Conservation (phyloP, 106 monocot species). For the Platanthera guangdongensis region DNA sequence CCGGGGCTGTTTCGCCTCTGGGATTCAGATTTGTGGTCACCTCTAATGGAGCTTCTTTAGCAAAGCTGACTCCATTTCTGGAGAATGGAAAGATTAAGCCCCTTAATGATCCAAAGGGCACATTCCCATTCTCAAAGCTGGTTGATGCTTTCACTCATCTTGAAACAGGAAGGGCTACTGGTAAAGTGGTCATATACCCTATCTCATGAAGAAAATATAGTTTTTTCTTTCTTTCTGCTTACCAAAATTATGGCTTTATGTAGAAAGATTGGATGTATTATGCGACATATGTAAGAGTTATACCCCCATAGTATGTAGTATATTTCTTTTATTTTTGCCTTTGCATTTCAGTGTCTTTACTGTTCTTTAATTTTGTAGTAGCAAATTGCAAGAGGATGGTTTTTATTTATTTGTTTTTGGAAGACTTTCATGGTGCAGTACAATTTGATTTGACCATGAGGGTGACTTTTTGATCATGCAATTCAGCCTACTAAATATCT, state of each 20-base stretch:
- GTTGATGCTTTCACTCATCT: conserved; percentile 70
- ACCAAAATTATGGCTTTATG: neutral
- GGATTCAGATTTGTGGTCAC: conserved; percentile 86
- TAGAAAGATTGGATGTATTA: neutral
- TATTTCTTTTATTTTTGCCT: no score
- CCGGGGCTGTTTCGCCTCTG: conserved; percentile 52
- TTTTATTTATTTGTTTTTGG: no score
- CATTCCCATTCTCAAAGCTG: conserved; percentile 53
- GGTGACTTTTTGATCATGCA: no score
- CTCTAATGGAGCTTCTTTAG: conserved; percentile 52
- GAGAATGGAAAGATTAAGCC: conserved; percentile 73
- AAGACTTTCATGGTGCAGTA: no score
- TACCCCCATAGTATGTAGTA: no score
- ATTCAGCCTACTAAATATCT: no score
- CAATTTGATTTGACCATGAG: no score
- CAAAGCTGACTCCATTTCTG: conserved; percentile 56
- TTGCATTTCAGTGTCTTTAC: no score
- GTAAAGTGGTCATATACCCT: conserved; percentile 73
- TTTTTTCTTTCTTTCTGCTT: neutral
- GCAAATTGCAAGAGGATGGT: no score
- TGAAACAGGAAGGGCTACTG: conserved; percentile 72
- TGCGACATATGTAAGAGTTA: no score
- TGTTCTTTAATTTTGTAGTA: no score
- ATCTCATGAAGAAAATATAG: conserved; percentile 38
- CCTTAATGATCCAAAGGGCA: conserved; percentile 68